Conservation (phyloP, 305 asterid genomes). For the Withania somnifera region DNA sequence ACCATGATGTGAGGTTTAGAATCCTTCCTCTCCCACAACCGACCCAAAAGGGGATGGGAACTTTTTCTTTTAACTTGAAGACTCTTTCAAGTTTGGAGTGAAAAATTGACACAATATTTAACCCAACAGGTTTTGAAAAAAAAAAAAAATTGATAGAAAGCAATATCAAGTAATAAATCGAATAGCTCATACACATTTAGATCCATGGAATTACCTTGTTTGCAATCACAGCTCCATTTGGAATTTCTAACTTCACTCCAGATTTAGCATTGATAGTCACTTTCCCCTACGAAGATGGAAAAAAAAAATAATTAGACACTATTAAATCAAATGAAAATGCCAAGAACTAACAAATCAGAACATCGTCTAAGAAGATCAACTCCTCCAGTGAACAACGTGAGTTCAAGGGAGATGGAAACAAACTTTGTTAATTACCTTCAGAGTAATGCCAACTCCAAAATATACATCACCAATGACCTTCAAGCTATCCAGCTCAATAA, state of each 20-base stretch:
- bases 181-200: not conserved
- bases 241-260: slow-evolving; percentile 19
- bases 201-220: slow-evolving; percentile 13
- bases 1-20: not conserved
- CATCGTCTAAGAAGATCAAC: not conserved
- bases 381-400: not conserved
- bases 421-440: slow-evolving; percentile 15
- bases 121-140: not conserved
- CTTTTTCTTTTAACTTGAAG: not conserved
- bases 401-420: not conserved
- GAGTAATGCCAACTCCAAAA: slow-evolving; percentile 18
- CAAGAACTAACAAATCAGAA: not conserved
- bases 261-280: slow-evolving; percentile 17
- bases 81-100: not conserved
- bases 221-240: slow-evolving; percentile 16
- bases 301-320: not conserved
- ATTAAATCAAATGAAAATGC: not conserved
- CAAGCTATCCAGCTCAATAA: slow-evolving; percentile 23
- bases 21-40: not conserved
- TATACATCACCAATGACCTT: slow-evolving; percentile 26
- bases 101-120: not conserved
- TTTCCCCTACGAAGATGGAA: slow-evolving; percentile 11
- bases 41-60: not conserved
- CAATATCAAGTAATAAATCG: not conserved
- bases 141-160: not conserved